A percentile compares a stretch with the other conserved stretches of the same genome.
These are phyloP conservation scores for Hypholoma fasciculare DNA, from an alignment of 768 basidiomycete species.

Conservation along the genomic window DNA sequence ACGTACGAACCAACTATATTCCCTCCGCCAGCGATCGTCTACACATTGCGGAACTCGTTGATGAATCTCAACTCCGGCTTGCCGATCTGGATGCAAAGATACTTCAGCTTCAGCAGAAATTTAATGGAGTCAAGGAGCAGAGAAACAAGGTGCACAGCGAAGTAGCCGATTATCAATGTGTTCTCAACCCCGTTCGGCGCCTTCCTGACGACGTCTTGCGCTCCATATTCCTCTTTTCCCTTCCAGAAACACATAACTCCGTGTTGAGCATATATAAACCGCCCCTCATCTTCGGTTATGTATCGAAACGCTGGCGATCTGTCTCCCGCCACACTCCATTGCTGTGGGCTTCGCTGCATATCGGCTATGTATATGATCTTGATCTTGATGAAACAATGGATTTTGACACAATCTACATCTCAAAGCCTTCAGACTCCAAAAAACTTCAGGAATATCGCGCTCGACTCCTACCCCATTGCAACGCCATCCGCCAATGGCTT, in stretches of 20 bases:
- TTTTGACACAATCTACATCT: neutral
- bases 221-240: slow-evolving; percentile 10
- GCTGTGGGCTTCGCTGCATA: slow-evolving; percentile 12
- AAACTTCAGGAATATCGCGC: neutral
- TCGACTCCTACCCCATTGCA: neutral
- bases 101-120: neutral
- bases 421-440: neutral
- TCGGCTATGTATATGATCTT: neutral
- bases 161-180: neutral
- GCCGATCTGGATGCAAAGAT: neutral
- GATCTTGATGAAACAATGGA: too few species aligned
- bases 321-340: slow-evolving; percentile 6
- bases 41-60: neutral
- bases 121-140: neutral
- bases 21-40: neutral
- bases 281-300: slow-evolving; percentile 5
- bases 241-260: slow-evolving; percentile 6
- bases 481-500: slow-evolving; percentile 9
- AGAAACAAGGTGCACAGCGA: neutral
- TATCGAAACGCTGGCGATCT: slow-evolving; percentile 9
- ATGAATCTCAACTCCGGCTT: neutral
- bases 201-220: slow-evolving; percentile 5
- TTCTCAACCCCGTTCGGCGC: slow-evolving; percentile 1
- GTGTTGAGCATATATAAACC: slow-evolving; percentile 4
- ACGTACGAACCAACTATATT: slow-evolving; percentile 7